Conservation (phyloP, 495 filamentous ascomycete genomes). For the Penicillium tannophilum region DNA sequence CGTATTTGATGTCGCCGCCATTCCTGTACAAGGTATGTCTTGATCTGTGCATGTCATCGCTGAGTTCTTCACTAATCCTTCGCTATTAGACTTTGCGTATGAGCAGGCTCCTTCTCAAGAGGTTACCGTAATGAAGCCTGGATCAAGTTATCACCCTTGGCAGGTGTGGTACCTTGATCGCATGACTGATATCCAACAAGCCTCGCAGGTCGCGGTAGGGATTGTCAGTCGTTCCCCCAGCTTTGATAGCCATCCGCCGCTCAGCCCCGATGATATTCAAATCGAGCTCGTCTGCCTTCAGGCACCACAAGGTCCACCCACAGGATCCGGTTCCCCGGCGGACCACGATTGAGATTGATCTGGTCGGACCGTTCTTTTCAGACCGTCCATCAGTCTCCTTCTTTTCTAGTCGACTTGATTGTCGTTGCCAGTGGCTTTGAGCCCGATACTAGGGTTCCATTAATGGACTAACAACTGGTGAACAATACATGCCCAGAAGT, state of each 20-base stretch:
- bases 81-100: conserved; percentile 34
- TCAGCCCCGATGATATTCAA: conserved; percentile 36
- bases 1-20: conserved; percentile 39
- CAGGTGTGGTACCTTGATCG: conserved; percentile 43
- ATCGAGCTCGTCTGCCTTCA: conserved; percentile 44
- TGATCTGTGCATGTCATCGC: background rate
- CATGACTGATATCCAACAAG: conserved; percentile 39
- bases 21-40: conserved; percentile 41
- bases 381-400: conserved; percentile 6
- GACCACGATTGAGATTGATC: conserved; percentile 17
- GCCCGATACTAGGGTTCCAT: background rate
- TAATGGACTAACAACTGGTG: background rate
- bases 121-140: conserved; percentile 35
- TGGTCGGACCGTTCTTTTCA: background rate
- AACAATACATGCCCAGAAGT: background rate
- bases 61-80: background rate
- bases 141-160: conserved; percentile 37
- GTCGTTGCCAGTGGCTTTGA: too few species aligned
- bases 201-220: conserved; percentile 44
- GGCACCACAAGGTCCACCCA: conserved; percentile 38
- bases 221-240: conserved; percentile 43
- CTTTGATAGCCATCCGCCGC: conserved; percentile 29
- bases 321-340: conserved; percentile 21
- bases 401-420: background rate
- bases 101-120: conserved; percentile 33